Evolutionary conservation across 2,329 filamentous ascomycete genomes (phyloP).

Genomic region (Chaetothyriales sp.): DNA sequence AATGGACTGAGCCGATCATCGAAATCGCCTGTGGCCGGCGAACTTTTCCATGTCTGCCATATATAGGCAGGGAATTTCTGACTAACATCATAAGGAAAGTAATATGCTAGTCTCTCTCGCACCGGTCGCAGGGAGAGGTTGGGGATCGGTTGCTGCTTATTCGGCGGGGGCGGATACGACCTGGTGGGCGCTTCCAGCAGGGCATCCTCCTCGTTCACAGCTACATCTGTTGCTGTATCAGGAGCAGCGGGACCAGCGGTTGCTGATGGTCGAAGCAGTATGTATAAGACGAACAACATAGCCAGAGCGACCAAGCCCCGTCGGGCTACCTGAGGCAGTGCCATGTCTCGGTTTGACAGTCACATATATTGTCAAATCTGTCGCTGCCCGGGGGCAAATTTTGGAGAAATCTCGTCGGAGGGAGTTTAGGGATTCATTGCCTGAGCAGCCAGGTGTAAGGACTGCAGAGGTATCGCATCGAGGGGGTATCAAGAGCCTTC

Average conservation of each 20-base stretch:
- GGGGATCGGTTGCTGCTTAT: slow-evolving; percentile 47
- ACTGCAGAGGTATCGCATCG: not conserved
- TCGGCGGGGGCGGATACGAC: slow-evolving; percentile 24
- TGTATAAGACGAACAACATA: slow-evolving; percentile 53
- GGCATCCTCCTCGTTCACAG: slow-evolving; percentile 1
- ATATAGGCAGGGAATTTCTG: slow-evolving; percentile 91
- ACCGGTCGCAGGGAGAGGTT: slow-evolving; percentile 59
- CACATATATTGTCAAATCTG: not conserved
- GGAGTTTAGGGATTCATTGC: not conserved
- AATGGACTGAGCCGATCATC: slow-evolving; percentile 57
- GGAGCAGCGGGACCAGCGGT: slow-evolving; percentile 32
- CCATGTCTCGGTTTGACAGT: not conserved
- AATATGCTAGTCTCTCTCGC: slow-evolving; percentile 70
- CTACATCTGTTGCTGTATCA: slow-evolving; percentile 18
- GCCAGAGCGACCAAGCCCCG: slow-evolving; percentile 59
- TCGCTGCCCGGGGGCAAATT: not conserved
- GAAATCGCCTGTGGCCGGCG: slow-evolving; percentile 63
- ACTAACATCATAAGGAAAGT: slow-evolving; percentile 83
- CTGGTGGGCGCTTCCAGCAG: slow-evolving; percentile 14
- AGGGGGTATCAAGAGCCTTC: not conserved
- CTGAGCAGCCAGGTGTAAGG: not conserved
- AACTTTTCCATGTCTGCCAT: slow-evolving; percentile 97
- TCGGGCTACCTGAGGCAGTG: slow-evolving; percentile 23
- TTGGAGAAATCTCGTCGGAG: not conserved
- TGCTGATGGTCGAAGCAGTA: slow-evolving; percentile 51